These are phyloP conservation scores for Pseudogymnoascus sp. DNA, from an alignment of 2,329 filamentous ascomycete species.

Conservation along the genomic window DNA sequence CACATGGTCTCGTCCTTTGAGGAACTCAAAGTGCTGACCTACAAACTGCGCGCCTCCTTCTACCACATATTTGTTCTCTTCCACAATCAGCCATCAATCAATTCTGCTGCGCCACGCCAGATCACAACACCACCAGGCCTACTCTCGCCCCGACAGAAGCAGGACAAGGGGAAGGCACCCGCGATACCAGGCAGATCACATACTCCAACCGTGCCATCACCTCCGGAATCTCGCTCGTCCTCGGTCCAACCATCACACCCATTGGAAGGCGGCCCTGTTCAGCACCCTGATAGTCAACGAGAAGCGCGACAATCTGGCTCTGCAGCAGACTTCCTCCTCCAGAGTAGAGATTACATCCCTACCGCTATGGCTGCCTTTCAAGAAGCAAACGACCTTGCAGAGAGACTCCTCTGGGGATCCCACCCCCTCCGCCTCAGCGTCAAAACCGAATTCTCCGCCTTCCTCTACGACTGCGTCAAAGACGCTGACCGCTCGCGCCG, in stretches of 20 bases:
- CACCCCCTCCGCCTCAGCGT: slow-evolving; percentile 84
- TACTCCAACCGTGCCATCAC: slow-evolving; percentile 12
- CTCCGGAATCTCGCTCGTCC: slow-evolving; percentile 20
- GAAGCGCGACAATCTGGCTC: slow-evolving; percentile 32
- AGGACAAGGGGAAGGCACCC: slow-evolving; percentile 25
- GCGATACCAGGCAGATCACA: slow-evolving; percentile 13
- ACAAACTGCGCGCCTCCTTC: slow-evolving; percentile 88
- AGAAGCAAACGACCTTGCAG: slow-evolving; percentile 66
- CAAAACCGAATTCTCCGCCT: slow-evolving; percentile 86
- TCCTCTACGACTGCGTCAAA: slow-evolving; percentile 86
- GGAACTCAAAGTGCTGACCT: slow-evolving; percentile 81
- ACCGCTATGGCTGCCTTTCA: slow-evolving; percentile 74
- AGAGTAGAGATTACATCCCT: slow-evolving; percentile 70
- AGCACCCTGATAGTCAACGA: slow-evolving; percentile 31
- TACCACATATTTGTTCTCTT: slow-evolving; percentile 96
- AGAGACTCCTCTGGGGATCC: slow-evolving; percentile 70
- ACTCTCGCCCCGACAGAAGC: slow-evolving; percentile 23
- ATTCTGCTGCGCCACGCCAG: slow-evolving; percentile 21
- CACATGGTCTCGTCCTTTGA: slow-evolving; percentile 71
- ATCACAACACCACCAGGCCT: slow-evolving; percentile 34
- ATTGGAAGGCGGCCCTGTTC: slow-evolving; percentile 38
- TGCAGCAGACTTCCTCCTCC: slow-evolving; percentile 68
- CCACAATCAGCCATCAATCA: slow-evolving; percentile 76
- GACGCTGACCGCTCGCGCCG: slow-evolving; percentile 68
- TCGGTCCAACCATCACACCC: slow-evolving; percentile 28